Evolutionary conservation across 768 basidiomycete species (phyloP).

Genomic region (Leucocoprinus leucothites): DNA sequence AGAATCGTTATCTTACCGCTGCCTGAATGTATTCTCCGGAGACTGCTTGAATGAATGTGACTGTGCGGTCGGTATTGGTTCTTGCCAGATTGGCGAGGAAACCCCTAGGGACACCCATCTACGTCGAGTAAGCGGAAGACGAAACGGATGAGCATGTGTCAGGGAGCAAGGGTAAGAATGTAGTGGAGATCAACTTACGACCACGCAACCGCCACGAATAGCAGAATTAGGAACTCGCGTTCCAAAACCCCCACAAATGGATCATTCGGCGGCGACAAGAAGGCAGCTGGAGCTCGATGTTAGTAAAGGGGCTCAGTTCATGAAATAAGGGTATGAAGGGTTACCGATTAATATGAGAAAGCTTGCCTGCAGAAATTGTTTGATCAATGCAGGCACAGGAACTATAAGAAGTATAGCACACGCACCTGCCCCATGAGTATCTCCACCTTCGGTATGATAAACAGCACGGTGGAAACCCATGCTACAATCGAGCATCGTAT

Average conservation of each 20-base stretch:
- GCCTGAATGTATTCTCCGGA: slow-evolving; percentile 58
- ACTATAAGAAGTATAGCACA: not conserved
- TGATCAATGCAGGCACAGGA: not conserved
- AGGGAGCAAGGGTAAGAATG: not conserved
- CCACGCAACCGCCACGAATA: slow-evolving; percentile 50
- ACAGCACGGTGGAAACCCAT: slow-evolving; percentile 58
- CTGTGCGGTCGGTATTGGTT: slow-evolving; percentile 34
- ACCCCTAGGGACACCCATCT: slow-evolving; percentile 72
- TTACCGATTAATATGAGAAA: slow-evolving; percentile 64
- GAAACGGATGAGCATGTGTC: slow-evolving; percentile 1
- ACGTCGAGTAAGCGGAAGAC: not conserved
- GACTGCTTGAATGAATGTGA: slow-evolving; percentile 35
- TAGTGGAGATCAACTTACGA: slow-evolving; percentile 43
- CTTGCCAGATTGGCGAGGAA: slow-evolving; percentile 59
- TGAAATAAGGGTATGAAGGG: not conserved
- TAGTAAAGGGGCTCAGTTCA: not conserved
- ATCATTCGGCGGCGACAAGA: slow-evolving; percentile 65
- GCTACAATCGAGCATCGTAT: slow-evolving; percentile 60
- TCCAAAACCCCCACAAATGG: slow-evolving; percentile 69
- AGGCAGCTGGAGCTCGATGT: slow-evolving; percentile 38
- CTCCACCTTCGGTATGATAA: slow-evolving; percentile 51
- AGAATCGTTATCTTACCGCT: too few relatives aligned
- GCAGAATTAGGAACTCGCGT: slow-evolving; percentile 54
- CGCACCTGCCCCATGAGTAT: slow-evolving; percentile 55
- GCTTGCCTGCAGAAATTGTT: slow-evolving; percentile 46